phyloP scores from a whole-genome alignment of 2,329 filamentous ascomycete species.

The Cladosporium sp. region DNA sequence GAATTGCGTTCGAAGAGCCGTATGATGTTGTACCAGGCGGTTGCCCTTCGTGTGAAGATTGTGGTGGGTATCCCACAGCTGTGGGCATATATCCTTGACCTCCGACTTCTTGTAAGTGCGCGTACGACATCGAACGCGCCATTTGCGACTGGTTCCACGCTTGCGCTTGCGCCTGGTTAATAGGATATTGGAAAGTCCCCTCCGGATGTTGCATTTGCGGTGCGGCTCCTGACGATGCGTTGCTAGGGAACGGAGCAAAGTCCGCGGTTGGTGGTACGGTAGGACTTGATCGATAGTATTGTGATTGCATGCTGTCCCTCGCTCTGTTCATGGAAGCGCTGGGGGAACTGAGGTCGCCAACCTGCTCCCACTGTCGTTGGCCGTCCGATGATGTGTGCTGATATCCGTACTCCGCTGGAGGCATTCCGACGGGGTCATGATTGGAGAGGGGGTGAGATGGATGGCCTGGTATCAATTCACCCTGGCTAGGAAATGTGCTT shows the following conservation, averaged over 20 bases:
- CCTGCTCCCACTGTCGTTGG: slow-evolving; percentile 12
- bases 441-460: not conserved
- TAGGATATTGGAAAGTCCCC: not conserved
- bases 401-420: slow-evolving; percentile 4
- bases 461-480: not conserved
- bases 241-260: slow-evolving; percentile 16
- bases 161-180: not conserved
- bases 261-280: slow-evolving; percentile 6
- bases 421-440: not conserved
- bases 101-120: not conserved
- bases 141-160: slow-evolving; percentile 2
- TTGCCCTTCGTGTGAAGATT: slow-evolving; percentile 2
- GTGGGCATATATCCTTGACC: not conserved
- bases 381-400: slow-evolving; percentile 6
- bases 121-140: slow-evolving; percentile 1
- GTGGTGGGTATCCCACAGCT: slow-evolving; percentile 2
- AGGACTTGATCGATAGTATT: slow-evolving; percentile 15
- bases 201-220: slow-evolving; percentile 3
- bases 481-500: not conserved
- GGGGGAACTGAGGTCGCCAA: not conserved
- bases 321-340: slow-evolving; percentile 1
- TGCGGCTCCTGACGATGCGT: not conserved
- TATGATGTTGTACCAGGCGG: not conserved
- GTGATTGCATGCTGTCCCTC: slow-evolving; percentile 17
- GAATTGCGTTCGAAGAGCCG: not conserved